Evolutionary conservation across 345 rosid genomes (phyloP).

Genomic region (Trapa incisa): DNA sequence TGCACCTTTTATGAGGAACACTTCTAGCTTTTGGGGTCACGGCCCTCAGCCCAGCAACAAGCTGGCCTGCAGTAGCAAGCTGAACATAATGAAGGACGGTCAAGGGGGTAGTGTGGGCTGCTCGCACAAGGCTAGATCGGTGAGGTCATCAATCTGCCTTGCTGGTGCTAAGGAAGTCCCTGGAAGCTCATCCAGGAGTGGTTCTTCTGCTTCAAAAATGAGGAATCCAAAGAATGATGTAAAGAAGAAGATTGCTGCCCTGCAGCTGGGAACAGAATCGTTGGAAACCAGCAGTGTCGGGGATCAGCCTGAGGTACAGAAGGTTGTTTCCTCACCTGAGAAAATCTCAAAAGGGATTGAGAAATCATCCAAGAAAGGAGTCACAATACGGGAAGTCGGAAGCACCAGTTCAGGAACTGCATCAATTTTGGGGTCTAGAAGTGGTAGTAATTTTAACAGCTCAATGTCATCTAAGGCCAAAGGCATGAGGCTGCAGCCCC

Average conservation of each 20-base stretch:
- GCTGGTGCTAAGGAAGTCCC: slow-evolving; percentile 52
- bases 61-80: slow-evolving; percentile 48
- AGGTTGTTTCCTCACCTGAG: slow-evolving; percentile 21
- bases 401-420: slow-evolving; percentile 26
- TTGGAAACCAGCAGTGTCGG: slow-evolving; percentile 52
- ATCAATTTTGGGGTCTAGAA: slow-evolving; percentile 34
- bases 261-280: slow-evolving; percentile 43
- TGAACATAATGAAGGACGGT: slow-evolving; percentile 35
- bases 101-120: slow-evolving; percentile 19
- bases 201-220: slow-evolving; percentile 10
- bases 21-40: slow-evolving; percentile 34
- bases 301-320: slow-evolving; percentile 40
- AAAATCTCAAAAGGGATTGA: slow-evolving; percentile 29
- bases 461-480: slow-evolving; percentile 26
- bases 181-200: slow-evolving; percentile 58
- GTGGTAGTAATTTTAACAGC: slow-evolving; percentile 23
- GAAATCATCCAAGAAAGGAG: slow-evolving; percentile 20
- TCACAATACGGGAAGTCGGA: slow-evolving; percentile 22
- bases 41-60: slow-evolving; percentile 51
- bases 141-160: slow-evolving; percentile 33
- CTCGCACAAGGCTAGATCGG: slow-evolving; percentile 42
- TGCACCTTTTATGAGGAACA: slow-evolving; percentile 50
- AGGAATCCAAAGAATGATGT: slow-evolving; percentile 26
- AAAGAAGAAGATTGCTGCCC: slow-evolving; percentile 29
- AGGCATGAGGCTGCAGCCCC: slow-evolving; percentile 28